Evolutionary conservation across 805 yeast genomes (phyloP), one percentile per base, ranked within the genome.

Genomic region (Hyphopichia homilentoma): DNA sequence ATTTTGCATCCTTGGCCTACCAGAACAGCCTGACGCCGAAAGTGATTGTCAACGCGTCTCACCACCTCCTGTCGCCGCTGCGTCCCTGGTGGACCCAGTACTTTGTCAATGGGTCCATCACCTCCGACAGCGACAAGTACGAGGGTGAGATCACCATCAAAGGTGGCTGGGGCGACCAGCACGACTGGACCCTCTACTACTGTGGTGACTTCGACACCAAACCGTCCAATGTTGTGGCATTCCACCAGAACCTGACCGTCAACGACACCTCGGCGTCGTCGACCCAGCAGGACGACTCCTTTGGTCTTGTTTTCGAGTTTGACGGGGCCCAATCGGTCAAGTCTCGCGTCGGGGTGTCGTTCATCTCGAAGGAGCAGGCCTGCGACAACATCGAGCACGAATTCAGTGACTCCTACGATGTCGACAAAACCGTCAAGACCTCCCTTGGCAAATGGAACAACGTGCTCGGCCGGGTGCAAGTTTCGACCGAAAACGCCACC

Each of bases 81-180:
- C 39, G 62, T 33, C 57, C 62, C 4, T 49, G 52, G 49, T 57
- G 61, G 61, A 45, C 58, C 5, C 62, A 59, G 30, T 40, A 50
- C 29, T 50, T 56, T 34, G 47, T 44, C n/a, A 44, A 48, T 31
- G 59, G 60, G 2, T 34, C 50, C 3, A 33, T 54, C 19, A 37
- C 41, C 2, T 22, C 20, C 6, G 39, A 39, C 19, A 25, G 30
- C 14, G 21, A 34, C n/a, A 45, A 44, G 2, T 57, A 59, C 36
- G 34, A 41, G 6, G 63, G 63, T 2, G 20, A 43, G 11, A 41
- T 52, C 0, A 43, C 52, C 2, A 41, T 54, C 19, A 40, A 42
- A 11, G 59, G 60, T 15, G 65, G 65, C 4, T 57, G 62, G 61
- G 59, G 57, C 8, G 47, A 48, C 6, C 56, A 54, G 29, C 25